Evolutionary conservation across 495 filamentous ascomycete genomes (phyloP), one percentile per base, ranked within the genome.

Genomic region (Lasiosphaeris hirsuta): DNA sequence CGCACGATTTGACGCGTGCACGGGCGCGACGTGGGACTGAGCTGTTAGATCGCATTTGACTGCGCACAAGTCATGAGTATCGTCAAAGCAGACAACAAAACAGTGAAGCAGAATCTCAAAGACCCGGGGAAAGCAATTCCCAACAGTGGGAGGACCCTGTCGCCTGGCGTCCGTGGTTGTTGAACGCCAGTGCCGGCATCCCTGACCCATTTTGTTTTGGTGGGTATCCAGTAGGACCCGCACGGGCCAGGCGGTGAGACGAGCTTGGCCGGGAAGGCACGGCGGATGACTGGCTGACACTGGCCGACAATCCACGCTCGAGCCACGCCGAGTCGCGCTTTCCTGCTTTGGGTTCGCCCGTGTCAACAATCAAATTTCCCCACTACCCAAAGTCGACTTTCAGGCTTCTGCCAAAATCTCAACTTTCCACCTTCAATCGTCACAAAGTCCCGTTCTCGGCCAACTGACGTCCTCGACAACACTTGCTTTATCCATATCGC

Each of bases 291-390:
- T 65, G 59, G 61, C 59, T 61, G 66, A 63, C 61, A 63, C 23
- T 30, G 23, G 23, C 23, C 23, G 23, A 30, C 2, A 30, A 5
- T 30, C 23, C 23, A 30, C 23, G 23, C 23, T 30, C 23, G 23
- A 50, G 57, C 56, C 60, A 59, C 18, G 30, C 46, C n/a, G n/a
- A 57, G 34, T 13, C 58, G 56, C 68, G 62, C 68, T 70, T 70
- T 47, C 63, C 68, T 61, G 3, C 18, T 59, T 63, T 44, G 62
- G 68, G 61, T 53, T 62, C 63, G 51, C 59, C 56, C 51, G 54
- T 70, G 68, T 70, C 68, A 70, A 70, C 68, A 70, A 70, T 64
- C 66, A 61, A 70, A 67, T 70, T 70, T 69, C 68, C 67, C 68
- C 66, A 69, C 68, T 57, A 61, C 62, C 67, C 59, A 63, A 63